Percentiles rank a stretch among this genome's conserved stretches.
phyloP scores from a whole-genome alignment of 805 yeast genomes.

The Kuraishia ogatae region DNA sequence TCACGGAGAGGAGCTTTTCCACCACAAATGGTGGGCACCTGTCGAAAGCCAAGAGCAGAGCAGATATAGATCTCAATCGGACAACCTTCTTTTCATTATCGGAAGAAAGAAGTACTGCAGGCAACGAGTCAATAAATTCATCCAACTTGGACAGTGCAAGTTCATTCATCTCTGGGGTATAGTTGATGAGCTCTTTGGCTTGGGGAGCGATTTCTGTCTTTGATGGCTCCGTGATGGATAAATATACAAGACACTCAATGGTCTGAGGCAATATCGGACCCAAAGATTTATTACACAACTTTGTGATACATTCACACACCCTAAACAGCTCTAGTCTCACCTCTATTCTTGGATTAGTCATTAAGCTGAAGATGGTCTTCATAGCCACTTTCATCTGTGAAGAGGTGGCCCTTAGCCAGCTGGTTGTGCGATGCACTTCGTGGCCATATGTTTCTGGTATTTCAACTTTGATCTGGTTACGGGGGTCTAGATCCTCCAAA shows the following conservation, averaged over 20 bases:
- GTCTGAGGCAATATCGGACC: slow-evolving; percentile 4
- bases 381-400: slow-evolving; percentile 41
- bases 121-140: slow-evolving; percentile 9
- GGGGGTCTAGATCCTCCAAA: neutral
- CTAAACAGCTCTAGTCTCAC: slow-evolving; percentile 23
- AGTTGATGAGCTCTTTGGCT: neutral
- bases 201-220: neutral
- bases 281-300: slow-evolving; percentile 2
- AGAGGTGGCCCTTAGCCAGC: slow-evolving; percentile 50
- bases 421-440: slow-evolving; percentile 11
- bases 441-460: slow-evolving; percentile 1
- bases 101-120: slow-evolving; percentile 15
- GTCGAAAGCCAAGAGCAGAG: neutral
- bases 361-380: slow-evolving; percentile 19
- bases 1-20: neutral
- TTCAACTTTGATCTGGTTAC: neutral
- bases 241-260: neutral
- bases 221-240: neutral
- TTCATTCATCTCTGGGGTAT: slow-evolving; percentile 4
- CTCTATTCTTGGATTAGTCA: slow-evolving; percentile 20
- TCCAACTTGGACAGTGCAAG: slow-evolving; percentile 6
- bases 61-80: slow-evolving; percentile 2
- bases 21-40: neutral
- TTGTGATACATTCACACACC: slow-evolving; percentile 21
- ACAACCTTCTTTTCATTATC: slow-evolving; percentile 13